Conservation (phyloP, 2,329 filamentous ascomycete genomes). For the Periglandula ipomoeae region DNA sequence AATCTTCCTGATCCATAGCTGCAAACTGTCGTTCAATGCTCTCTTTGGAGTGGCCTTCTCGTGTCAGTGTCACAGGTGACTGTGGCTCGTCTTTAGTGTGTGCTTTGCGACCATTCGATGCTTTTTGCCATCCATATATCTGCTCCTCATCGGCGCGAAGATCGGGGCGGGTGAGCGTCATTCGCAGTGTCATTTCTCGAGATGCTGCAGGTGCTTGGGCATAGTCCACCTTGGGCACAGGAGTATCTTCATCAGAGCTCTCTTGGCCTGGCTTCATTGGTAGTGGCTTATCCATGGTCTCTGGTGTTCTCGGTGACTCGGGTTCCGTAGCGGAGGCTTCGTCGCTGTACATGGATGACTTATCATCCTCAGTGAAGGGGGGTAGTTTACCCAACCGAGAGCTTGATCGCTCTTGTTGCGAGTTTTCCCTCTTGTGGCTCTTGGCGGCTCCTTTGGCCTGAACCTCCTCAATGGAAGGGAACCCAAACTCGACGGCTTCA, state of each 20-base stretch:
- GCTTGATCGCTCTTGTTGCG: conserved; percentile 18
- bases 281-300: conserved; percentile 32
- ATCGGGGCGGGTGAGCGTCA: conserved; percentile 89
- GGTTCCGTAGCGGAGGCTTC: conserved; percentile 46
- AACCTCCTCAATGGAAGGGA: conserved; percentile 54
- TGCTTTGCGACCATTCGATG: conserved; percentile 33
- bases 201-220: conserved; percentile 46
- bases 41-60: conserved; percentile 35
- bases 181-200: conserved; percentile 88
- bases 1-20: conserved; percentile 41
- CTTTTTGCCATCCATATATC: conserved; percentile 58
- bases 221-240: conserved; percentile 29
- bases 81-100: conserved; percentile 23
- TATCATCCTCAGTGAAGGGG: conserved; percentile 51
- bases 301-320: conserved; percentile 50
- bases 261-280: conserved; percentile 17
- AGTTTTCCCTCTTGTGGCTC: conserved; percentile 12
- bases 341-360: conserved; percentile 45
- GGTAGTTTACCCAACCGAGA: conserved; percentile 41
- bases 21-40: conserved; percentile 45
- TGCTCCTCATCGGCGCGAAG: conserved; percentile 66
- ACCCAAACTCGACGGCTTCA: conserved; percentile 89
- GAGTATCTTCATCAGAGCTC: conserved; percentile 16
- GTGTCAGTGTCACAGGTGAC: conserved; percentile 20
- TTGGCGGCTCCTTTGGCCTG: conserved; percentile 21